Evolutionary conservation across 1,284 basidiomycete species (phyloP), one percentile per base, ranked within the genome.

Genomic region (Apiotrichum veenhuisii): DNA sequence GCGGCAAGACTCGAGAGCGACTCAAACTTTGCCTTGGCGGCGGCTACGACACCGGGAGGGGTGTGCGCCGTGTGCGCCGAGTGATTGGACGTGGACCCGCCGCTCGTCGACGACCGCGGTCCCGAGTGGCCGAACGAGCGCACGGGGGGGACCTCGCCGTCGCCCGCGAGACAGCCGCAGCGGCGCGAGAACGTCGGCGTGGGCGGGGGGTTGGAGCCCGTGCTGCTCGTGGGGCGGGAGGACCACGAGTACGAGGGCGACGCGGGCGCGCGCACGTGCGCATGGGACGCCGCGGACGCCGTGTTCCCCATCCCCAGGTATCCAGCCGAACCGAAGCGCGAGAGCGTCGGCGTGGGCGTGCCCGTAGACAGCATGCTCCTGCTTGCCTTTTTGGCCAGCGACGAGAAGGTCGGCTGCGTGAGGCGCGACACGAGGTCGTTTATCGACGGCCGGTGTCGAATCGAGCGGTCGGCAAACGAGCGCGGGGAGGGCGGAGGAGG

Each of bases 381-480:
- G 3, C 14, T 23, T 23, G 40, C n/a, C 23, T 43, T 25, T 20
- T 48, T 48, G 30, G 46, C 46, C 3, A 48, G 15, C 3, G 46
- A 48, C 8, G 46, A 48, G 22, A 48, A 34, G 20, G 46, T 48
- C 4, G 46, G 46, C 22, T 48, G 46, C n/a, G 46, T 36, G 20
- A 48, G 33, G 14, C 46, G 33, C 3, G 30, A 20, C 4, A 25
- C 20, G 8, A 30, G 18, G 22, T 46, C 27, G 30, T 20, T 46
- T 4, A 46, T 20, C 2, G 30, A 48, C 14, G 46, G 26, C 10
- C 33, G 46, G 12, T 25, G 42, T 8, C 42, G 33, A 10, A 48
- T 10, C 11, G 46, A 48, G 33, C 33, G 46, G n/a, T 9, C 8
- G 2, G 20, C 5, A 9, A 27, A 17, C 18, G 44, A 46, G n/a